Conservation (phyloP, 2,329 filamentous ascomycete species). For the Fusarium brachygibbosum region DNA sequence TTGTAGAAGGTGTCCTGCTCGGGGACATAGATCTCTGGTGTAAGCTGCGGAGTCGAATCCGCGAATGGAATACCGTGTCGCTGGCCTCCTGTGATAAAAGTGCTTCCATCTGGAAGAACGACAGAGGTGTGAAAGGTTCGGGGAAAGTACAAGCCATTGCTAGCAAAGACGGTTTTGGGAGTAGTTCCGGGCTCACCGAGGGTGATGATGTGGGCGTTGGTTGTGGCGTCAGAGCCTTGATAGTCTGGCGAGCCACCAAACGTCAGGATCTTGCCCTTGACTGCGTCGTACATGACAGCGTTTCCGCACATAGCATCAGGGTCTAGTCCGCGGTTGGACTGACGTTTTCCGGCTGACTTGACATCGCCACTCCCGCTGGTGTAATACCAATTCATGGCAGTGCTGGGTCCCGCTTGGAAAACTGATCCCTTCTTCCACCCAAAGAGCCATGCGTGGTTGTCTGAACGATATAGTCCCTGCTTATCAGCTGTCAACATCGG, state of each 20-base stretch:
- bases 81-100: conserved; percentile 63
- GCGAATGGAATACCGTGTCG: conserved; percentile 12
- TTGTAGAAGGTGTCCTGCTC: conserved; percentile 21
- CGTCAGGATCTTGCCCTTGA: conserved; percentile 68
- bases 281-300: conserved; percentile 70
- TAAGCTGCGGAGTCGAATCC: conserved; percentile 23
- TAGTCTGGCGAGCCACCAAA: conserved; percentile 65
- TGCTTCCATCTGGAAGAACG: conserved; percentile 62
- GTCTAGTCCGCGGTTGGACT: conserved; percentile 52
- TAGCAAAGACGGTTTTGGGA: neutral
- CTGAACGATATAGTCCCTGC: conserved; percentile 58
- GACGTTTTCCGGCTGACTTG: conserved; percentile 45
- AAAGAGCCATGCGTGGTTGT: conserved; percentile 50
- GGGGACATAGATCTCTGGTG: conserved; percentile 28
- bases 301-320: conserved; percentile 68
- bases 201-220: conserved; percentile 64
- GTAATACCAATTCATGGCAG: conserved; percentile 68
- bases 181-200: conserved; percentile 50
- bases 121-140: conserved; percentile 63
- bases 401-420: conserved; percentile 68
- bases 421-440: conserved; percentile 60
- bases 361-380: conserved; percentile 49
- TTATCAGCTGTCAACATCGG: conserved; percentile 61
- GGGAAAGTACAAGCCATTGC: conserved; percentile 22
- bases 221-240: conserved; percentile 57